Evolutionary conservation across 2,329 filamentous ascomycete genomes (phyloP), one percentile per base, ranked within the genome.

Genomic region (Fusarium verrucosum): DNA sequence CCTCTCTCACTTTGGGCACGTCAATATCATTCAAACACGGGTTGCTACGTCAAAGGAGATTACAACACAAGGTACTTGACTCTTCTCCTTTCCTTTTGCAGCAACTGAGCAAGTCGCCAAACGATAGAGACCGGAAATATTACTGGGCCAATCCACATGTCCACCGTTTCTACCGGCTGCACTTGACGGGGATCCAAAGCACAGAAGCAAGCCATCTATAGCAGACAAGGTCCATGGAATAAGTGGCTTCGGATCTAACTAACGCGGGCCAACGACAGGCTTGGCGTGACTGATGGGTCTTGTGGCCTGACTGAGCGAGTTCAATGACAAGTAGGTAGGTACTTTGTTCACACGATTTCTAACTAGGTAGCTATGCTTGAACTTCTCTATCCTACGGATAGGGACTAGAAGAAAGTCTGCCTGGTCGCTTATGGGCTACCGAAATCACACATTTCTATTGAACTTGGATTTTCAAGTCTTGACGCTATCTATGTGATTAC

Each of bases 141-240:
- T 37, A 35, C 25, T 56, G 50, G 44, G 50, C 37, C 50, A 50
- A 25, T 47, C 52, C 54, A 57, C 58, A 50, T 57, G 16, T 19
- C 58, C 69, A 71, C 70, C 68, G 70, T 62, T 60, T 50, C 61
- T 68, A 68, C 70, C 69, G 53, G 50, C n/a, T n/a, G n/a, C n/a
- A 45, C 50, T 45, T 46, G 47, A 47, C 66, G 49, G 41, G 56
- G 51, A 52, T 65, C 30, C 26, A 58, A 32, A 52, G 52, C 44
- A 58, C 43, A 42, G 54, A 52, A 59, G 49, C 62, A 55, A 50
- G 32, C 50, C 62, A 66, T 20, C 50, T 50, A 56, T 56, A 57
- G 45, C 16, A 30, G 26, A 33, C 42, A 53, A 51, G 58, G 52
- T 42, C 30, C 25, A 16, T 37, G 43, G 36, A 37, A 46, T 38